Conservation (phyloP, 2,329 filamentous ascomycete genomes). For the Neofusicoccum parvum region DNA sequence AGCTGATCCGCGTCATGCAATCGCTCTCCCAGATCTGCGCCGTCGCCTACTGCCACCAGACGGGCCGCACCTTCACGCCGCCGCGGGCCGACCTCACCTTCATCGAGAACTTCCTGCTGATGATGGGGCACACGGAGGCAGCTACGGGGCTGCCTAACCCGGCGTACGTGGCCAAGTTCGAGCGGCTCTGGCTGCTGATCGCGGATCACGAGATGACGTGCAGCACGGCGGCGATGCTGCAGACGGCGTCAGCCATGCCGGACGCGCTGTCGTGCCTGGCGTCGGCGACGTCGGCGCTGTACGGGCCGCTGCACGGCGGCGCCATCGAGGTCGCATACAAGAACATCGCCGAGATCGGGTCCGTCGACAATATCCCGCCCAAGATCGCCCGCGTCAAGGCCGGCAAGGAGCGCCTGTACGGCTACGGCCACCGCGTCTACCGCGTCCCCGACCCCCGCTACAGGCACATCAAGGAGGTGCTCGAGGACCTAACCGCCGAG, state of each 20-base stretch:
- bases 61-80: conserved; percentile 55
- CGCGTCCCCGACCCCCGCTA: too few species aligned
- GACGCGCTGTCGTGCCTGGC: conserved; percentile 59
- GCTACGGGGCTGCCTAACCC: conserved; percentile 53
- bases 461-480: too few species aligned
- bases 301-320: conserved; percentile 27
- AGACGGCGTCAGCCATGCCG: conserved; percentile 59
- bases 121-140: conserved; percentile 56
- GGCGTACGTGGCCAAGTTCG: conserved; percentile 54
- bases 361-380: too few species aligned
- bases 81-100: conserved; percentile 47
- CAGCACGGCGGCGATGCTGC: conserved; percentile 58
- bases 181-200: conserved; percentile 59
- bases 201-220: conserved; percentile 63
- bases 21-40: too few species aligned
- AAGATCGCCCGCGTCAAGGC: too few species aligned
- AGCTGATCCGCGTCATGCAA: too few species aligned
- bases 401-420: too few species aligned
- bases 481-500: too few species aligned
- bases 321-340: too few species aligned
- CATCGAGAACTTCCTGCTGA: conserved; percentile 58
- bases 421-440: too few species aligned
- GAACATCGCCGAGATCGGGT: too few species aligned
- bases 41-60: conserved; percentile 44
- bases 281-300: conserved; percentile 55